These are phyloP conservation scores for Neocatenulostroma microsporum DNA, from an alignment of 2,329 filamentous ascomycete genomes.

Conservation along the genomic window DNA sequence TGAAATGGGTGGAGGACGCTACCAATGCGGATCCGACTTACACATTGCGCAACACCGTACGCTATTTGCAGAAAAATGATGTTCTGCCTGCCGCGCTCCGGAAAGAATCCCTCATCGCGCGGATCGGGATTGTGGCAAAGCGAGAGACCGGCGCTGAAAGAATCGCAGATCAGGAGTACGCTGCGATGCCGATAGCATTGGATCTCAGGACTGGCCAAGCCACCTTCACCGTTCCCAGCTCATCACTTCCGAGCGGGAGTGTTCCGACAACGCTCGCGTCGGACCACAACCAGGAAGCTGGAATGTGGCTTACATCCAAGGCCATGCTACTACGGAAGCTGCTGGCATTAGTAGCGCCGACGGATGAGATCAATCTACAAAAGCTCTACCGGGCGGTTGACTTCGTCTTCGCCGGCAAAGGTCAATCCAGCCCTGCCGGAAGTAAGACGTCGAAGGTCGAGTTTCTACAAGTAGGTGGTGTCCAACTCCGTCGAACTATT, in stretches of 20 bases:
- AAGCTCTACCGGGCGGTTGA: conserved; percentile 36
- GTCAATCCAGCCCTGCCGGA: no score
- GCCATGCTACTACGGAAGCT: conserved; percentile 42
- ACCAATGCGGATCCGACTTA: conserved; percentile 73
- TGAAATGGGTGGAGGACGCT: conserved; percentile 74
- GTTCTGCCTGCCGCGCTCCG: conserved; percentile 62
- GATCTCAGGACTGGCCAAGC: conserved; percentile 1
- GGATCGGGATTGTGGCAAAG: conserved; percentile 48
- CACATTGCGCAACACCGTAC: conserved; percentile 73
- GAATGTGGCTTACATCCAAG: no score
- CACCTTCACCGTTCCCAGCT: no score
- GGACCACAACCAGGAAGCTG: no score
- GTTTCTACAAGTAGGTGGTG: no score
- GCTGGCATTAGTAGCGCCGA: conserved; percentile 43
- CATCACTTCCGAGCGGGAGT: no score
- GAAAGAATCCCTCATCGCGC: conserved; percentile 53
- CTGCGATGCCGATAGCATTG: not conserved
- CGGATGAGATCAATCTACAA: conserved; percentile 36
- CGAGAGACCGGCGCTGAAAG: conserved; percentile 41
- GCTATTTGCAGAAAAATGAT: conserved; percentile 54
- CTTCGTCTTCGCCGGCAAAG: conserved; percentile 41
- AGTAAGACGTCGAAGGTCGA: no score
- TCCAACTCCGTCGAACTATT: no score
- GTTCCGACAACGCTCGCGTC: no score
- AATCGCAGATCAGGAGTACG: conserved; percentile 50